Conservation (phyloP, 2,329 filamentous ascomycete genomes). For the Lasiodiplodia hormozganensis region DNA sequence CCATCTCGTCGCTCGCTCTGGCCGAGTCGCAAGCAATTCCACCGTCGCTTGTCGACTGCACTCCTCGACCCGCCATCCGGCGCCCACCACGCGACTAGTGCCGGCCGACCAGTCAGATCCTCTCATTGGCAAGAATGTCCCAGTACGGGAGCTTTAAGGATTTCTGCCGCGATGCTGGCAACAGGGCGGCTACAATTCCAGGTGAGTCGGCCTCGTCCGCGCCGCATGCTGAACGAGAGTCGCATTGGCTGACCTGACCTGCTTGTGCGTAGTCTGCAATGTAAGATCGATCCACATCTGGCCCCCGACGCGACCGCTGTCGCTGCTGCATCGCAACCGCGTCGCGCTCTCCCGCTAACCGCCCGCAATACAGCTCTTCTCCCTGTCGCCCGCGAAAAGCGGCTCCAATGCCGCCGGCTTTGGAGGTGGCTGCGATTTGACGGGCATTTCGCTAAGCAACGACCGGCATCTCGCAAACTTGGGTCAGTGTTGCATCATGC, state of each 20-base stretch:
- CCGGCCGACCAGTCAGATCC: constrained; percentile 14
- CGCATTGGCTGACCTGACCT: constrained; percentile 32
- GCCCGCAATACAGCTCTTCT: constrained; percentile 65
- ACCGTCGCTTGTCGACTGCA: neutral
- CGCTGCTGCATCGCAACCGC: constrained; percentile 23
- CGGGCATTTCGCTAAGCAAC: constrained; percentile 74
- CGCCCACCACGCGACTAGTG: constrained; percentile 16
- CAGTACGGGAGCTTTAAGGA: constrained; percentile 50
- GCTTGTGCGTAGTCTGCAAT: constrained; percentile 53
- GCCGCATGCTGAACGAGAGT: constrained; percentile 18
- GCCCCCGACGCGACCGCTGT: constrained; percentile 20
- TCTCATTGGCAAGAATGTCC: constrained; percentile 37
- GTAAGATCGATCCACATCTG: constrained; percentile 41
- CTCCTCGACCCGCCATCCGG: constrained; percentile 13
- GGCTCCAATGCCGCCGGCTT: neutral
- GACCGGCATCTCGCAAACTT: constrained; percentile 78
- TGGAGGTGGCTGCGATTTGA: constrained; percentile 70
- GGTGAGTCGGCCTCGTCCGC: constrained; percentile 40
- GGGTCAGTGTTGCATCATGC: constrained; percentile 61
- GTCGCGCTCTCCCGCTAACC: constrained; percentile 38
- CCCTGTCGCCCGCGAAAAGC: constrained; percentile 58
- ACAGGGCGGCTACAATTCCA: constrained; percentile 47
- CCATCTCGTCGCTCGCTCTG: constrained; percentile 17
- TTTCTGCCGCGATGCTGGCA: constrained; percentile 59
- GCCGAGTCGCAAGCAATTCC: constrained; percentile 19